Evolutionary conservation across 1,284 basidiomycete species (phyloP), one percentile per base, ranked within the genome.

Genomic region (Ceratobasidium sp.): DNA sequence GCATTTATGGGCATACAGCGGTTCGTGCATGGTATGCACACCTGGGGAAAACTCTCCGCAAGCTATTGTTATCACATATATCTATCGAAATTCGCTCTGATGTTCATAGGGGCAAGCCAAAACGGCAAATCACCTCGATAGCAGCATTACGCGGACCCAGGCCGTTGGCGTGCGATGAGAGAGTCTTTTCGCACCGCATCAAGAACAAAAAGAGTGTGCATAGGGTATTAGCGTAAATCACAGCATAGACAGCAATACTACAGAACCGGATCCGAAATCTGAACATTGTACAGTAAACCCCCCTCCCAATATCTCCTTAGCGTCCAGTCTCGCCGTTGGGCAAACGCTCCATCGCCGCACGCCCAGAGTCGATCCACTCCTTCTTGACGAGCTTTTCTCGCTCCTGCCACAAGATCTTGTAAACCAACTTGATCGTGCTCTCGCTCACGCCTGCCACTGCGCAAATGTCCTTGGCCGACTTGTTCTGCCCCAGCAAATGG

Each of bases 361-460:
- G 90, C 35, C 90, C 90, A 8, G 88, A 86, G 69, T 90, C 87
- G 72, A 93, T 83, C 91, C 91, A 92, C 75, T 92, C 86, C 76
- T 89, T 81, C 80, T 92, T 91, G 68, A 92, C 88, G 78, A 93
- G 74, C 81, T 86, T 89, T 75, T 89, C 86, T 79, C 80, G 87
- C 52, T 88, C 87, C 10, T 79, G 77, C 75, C 86, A 90, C 76
- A 92, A 91, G 73, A 90, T 76, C 72, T 86, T 82, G 77, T 93
- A 93, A 70, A 93, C 90, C 78, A 95, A 80, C 81, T 94, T 94
- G 78, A 98, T 96, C 57, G 96, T 98, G 62, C 93, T 91, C 76
- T 98, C 96, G 76, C 94, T 95, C n/a, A 98, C 95, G 8, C 94
- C 94, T 0, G 94, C 95, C n/a, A 98, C 92, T n/a, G 84, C 81